Conservation (phyloP, 768 basidiomycete genomes). For the Boletus tomentosulus region DNA sequence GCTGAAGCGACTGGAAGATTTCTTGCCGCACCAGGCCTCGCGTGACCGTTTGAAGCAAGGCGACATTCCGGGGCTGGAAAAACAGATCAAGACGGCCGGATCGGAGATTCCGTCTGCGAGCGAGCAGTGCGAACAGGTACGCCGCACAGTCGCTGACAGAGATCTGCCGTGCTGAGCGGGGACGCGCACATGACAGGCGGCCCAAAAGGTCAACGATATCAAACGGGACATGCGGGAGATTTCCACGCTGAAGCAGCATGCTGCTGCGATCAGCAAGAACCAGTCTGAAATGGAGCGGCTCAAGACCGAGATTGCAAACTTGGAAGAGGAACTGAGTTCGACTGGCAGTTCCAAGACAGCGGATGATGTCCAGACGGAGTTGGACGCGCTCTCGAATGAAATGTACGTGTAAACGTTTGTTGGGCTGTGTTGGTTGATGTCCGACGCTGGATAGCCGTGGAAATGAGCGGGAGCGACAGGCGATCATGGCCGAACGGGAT, state of each 20-base stretch:
- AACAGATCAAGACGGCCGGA: conserved; percentile 56
- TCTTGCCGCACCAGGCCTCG: conserved; percentile 54
- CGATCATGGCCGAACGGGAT: conserved; percentile 57
- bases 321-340: conserved; percentile 66
- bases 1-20: conserved; percentile 49
- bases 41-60: conserved; percentile 49
- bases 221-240: conserved; percentile 63
- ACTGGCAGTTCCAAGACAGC: conserved; percentile 78
- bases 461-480: conserved; percentile 59
- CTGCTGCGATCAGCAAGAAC: conserved; percentile 52
- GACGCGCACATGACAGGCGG: conserved; percentile 36
- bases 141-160: conserved; percentile 2
- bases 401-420: conserved; percentile 8
- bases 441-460: conserved; percentile 44
- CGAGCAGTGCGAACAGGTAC: conserved; percentile 58
- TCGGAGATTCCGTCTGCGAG: conserved; percentile 49
- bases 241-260: conserved; percentile 54
- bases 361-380: conserved; percentile 79
- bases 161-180: background rate
- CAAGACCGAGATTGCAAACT: conserved; percentile 51
- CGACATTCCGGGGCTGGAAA: conserved; percentile 68
- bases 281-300: conserved; percentile 58
- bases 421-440: background rate
- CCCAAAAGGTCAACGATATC: conserved; percentile 46
- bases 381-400: conserved; percentile 57